Base-by-base conservation (phyloP, 441 rosid species). In the Corymbia citriodora region DNA sequence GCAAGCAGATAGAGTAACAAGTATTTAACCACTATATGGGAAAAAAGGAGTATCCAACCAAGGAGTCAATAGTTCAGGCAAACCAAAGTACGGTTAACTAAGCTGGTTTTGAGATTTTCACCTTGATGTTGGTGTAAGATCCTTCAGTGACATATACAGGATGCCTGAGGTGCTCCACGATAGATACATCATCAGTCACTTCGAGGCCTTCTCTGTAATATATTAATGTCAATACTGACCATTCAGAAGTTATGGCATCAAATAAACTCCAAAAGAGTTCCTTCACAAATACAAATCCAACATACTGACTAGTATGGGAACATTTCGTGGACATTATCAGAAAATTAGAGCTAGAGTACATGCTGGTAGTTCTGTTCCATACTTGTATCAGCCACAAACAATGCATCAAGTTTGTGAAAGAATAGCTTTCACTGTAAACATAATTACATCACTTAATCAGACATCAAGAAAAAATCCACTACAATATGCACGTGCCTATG, bases 101-200 rank as follows among this genome's bases (percentile, higher is more conserved):
- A 88, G 31, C 18, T 68, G 74, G 17, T 13, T 79, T 55, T 36
- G 31, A 13, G 45, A 52, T 94, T 83, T 57, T 87, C 50, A 95
- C 98, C 97, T 98, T 98, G 93, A 98, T 98, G 93, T 97, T 98
- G 82, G 99, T 96, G 93, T 96, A 96, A 55, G 98, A 98, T 95
- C 99, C 99, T 95, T 96, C 97, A 7, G 99, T 96, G 90, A 96
- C 95, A 92, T 91, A 96, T 11, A 98, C 99, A 3, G 98, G 98
- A 92, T 98, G 99, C 90, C 95, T 95, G 79, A 98, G 99, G 94
- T 96, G 95, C 93, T 98, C 99, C 87, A 97, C 98, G 9, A 97
- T 98, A 0, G 99, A 98, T 70, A 97, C 99, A 89, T 98, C 99
- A 92, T 98, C 98, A 2, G 99, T 98, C 70, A 98, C 99, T 94